Conservation (phyloP, 306 rosid genomes). For the Ammopiptanthus mongolicus region DNA sequence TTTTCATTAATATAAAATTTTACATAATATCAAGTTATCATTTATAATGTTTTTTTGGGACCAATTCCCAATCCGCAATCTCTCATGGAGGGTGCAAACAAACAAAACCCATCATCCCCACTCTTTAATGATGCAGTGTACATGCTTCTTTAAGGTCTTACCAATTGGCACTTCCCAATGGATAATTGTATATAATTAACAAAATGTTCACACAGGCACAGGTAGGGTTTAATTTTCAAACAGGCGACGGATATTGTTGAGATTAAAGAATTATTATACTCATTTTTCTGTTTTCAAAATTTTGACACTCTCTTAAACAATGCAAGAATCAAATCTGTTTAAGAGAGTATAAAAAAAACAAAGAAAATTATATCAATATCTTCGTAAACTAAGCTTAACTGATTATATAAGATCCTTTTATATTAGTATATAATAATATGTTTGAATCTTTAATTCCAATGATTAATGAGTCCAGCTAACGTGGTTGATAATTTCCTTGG, state of each 20-base stretch:
- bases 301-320: no score
- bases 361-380: neutral
- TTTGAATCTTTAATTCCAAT: no score
- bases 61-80: slow-evolving; percentile 31
- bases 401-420: neutral
- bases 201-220: neutral
- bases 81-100: slow-evolving; percentile 26
- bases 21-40: neutral
- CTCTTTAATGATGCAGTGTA: slow-evolving; percentile 1
- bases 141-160: slow-evolving; percentile 14
- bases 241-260: neutral
- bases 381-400: neutral
- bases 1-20: no score
- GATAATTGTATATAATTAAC: neutral
- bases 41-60: neutral
- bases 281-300: neutral
- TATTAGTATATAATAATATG: no score
- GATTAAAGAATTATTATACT: neutral
- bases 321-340: no score
- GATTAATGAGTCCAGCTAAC: no score
- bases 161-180: slow-evolving; percentile 4
- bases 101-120: slow-evolving; percentile 17
- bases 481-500: no score
- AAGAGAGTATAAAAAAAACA: no score
- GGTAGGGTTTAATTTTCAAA: neutral